These are phyloP conservation scores for Xerocomellus intermedius DNA, from an alignment of 768 basidiomycete species.

Conservation along the genomic window DNA sequence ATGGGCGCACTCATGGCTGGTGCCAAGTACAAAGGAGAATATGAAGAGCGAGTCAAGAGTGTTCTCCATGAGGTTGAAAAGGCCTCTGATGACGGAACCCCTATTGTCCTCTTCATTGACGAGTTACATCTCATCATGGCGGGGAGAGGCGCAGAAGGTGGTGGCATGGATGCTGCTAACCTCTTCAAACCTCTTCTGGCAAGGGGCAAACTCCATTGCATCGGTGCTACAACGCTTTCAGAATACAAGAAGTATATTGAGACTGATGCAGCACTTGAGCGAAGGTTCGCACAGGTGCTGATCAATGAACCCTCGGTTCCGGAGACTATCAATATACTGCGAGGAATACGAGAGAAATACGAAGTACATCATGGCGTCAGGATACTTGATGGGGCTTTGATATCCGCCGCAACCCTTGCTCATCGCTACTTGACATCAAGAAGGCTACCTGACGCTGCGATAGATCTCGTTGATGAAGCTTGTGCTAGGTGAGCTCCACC, in stretches of 20 bases:
- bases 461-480: constrained; percentile 91
- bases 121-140: constrained; percentile 95
- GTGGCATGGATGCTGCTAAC: constrained; percentile 93
- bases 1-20: constrained; percentile 96
- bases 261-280: constrained; percentile 86
- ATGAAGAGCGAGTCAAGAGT: constrained; percentile 92
- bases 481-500: constrained; percentile 65
- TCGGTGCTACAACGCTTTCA: constrained; percentile 89
- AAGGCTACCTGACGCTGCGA: constrained; percentile 80
- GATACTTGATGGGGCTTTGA: constrained; percentile 85
- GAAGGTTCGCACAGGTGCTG: constrained; percentile 90
- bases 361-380: constrained; percentile 90
- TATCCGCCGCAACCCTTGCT: constrained; percentile 86
- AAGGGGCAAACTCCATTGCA: constrained; percentile 72
- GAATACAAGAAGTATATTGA: constrained; percentile 95
- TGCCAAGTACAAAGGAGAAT: constrained; percentile 92
- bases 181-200: constrained; percentile 91
- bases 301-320: constrained; percentile 88
- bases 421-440: constrained; percentile 88
- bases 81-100: constrained; percentile 68
- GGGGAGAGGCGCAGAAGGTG: constrained; percentile 75
- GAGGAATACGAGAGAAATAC: constrained; percentile 93
- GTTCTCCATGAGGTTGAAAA: constrained; percentile 95
- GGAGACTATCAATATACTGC: constrained; percentile 90
- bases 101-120: constrained; percentile 92